Evolutionary conservation across 345 rosid species (phyloP).

Genomic region (Jatropha curcas): DNA sequence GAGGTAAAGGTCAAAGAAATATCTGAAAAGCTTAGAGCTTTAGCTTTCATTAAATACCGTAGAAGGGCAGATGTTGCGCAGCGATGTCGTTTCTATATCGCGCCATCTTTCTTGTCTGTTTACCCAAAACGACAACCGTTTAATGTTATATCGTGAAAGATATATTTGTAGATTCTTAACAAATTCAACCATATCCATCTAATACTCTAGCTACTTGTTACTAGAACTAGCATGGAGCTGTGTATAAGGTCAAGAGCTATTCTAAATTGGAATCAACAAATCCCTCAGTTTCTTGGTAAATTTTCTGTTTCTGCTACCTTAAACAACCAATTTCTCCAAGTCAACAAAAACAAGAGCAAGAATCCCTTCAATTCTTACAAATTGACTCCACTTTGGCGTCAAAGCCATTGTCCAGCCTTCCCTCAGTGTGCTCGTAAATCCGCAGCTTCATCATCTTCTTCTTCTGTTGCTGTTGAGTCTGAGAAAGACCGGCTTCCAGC

Average conservation of each 20-base stretch:
- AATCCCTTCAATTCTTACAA: slow-evolving; percentile 26
- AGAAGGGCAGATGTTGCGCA: neutral
- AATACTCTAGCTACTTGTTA: no score
- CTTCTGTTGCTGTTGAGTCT: slow-evolving; percentile 40
- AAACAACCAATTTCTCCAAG: slow-evolving; percentile 31
- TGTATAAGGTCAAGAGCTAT: slow-evolving; percentile 44
- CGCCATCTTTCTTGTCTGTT: neutral
- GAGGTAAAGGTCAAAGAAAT: neutral
- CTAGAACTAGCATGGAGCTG: slow-evolving; percentile 55
- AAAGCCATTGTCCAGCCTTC: slow-evolving; percentile 26
- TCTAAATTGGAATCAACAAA: slow-evolving; percentile 15
- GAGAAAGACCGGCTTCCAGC: slow-evolving; percentile 71
- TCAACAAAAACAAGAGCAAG: slow-evolving; percentile 20
- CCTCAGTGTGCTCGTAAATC: slow-evolving; percentile 18
- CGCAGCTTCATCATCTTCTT: slow-evolving; percentile 44
- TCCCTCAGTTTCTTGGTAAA: slow-evolving; percentile 13
- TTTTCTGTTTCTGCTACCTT: slow-evolving; percentile 22
- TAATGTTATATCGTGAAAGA: neutral
- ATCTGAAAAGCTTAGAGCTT: neutral
- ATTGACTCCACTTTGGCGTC: slow-evolving; percentile 39
- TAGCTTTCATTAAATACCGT: no score
- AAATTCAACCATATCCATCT: neutral
- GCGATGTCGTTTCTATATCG: neutral
- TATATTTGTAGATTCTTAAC: neutral
- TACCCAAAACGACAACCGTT: slow-evolving; percentile 1